Evolutionary conservation across 495 filamentous ascomycete genomes (phyloP).

Genomic region (Durotheca rogersii): DNA sequence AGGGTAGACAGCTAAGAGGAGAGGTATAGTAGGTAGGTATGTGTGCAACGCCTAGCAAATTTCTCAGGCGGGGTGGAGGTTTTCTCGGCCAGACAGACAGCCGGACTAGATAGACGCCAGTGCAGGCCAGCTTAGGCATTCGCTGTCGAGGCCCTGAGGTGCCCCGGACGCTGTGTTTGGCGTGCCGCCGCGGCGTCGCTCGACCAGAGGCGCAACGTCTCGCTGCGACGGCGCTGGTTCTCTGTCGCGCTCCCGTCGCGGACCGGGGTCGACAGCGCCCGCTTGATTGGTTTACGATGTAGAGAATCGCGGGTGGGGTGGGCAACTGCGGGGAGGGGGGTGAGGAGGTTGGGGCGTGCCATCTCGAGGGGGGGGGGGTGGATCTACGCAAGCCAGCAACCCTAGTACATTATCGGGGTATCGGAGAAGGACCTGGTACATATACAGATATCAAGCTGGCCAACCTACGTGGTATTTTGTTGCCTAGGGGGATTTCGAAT

Average conservation of each 20-base stretch:
- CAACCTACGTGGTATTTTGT: no score
- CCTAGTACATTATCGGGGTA: no score
- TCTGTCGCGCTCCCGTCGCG: slow-evolving; percentile 23
- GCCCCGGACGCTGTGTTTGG: slow-evolving; percentile 1
- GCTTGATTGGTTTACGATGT: slow-evolving; percentile 31
- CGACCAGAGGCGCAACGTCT: slow-evolving; percentile 27
- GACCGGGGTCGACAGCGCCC: slow-evolving; percentile 13
- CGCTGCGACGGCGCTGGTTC: slow-evolving; percentile 23
- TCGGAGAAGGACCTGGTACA: no score
- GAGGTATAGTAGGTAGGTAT: no score
- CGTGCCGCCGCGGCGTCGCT: slow-evolving; percentile 18
- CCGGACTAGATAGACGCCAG: no score
- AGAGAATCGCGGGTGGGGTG: slow-evolving; percentile 20
- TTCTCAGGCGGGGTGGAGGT: no score
- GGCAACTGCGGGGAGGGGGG: slow-evolving; percentile 3
- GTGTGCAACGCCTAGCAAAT: no score
- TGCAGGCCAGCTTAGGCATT: no score
- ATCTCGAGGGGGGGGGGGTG: not conserved
- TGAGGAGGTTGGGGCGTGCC: not conserved
- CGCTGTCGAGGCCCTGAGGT: not conserved
- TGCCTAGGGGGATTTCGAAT: no score
- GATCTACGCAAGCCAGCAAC: no score
- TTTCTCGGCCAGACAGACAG: no score
- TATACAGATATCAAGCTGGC: no score
- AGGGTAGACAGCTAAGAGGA: slow-evolving; percentile 2